Base-by-base conservation (phyloP, 257 asterid species). In the Rauvolfia tetraphylla region DNA sequence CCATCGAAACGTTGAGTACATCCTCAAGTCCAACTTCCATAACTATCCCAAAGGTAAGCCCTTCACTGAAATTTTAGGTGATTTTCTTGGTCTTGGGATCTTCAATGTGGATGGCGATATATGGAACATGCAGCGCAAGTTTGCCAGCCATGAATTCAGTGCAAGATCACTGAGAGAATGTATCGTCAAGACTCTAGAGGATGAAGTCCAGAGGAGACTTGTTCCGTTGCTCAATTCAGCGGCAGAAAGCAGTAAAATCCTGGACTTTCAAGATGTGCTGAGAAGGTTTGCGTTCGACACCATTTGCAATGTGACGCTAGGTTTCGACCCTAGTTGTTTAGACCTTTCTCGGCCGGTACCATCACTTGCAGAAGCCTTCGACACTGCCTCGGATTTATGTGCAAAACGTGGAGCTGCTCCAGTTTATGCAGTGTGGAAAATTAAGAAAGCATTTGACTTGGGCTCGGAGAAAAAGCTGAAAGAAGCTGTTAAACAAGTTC, bases 61-160 rank as follows among this genome's bases (percentile, higher is more conserved):
- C 69, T 78, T 65, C 84, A 82, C 29, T 53, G 44, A 5, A 85
- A 85, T 42, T 76, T 85, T n/a, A n/a, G n/a, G n/a, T n/a, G n/a
- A n/a, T n/a, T n/a, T n/a, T n/a, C n/a, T n/a, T n/a, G n/a, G n/a
- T 65, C 83, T 85, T 9, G 88, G 88, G 6, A 85, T 85, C 75
- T 85, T 85, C 70, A 85, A 80, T 29, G 86, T 80, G 3, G 88
- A 85, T 68, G 88, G 86, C 20, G 78, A 82, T 17, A 62, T 80
- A 25, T 85, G 88, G 88, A 34, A 59, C 22, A 38, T 56, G 44
- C 88, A 85, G 72, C 80, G 86, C 62, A 85, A 82, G 65, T 80
- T 85, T 36, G 69, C 86, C 54, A 85, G 86, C 75, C 83, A 82
- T 58, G 86, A 82, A 38, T 83, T 85, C 79, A 80, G 57, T 61